These are phyloP conservation scores for Aspergillus tanneri DNA, from an alignment of 2,329 filamentous ascomycete genomes.

Conservation along the genomic window DNA sequence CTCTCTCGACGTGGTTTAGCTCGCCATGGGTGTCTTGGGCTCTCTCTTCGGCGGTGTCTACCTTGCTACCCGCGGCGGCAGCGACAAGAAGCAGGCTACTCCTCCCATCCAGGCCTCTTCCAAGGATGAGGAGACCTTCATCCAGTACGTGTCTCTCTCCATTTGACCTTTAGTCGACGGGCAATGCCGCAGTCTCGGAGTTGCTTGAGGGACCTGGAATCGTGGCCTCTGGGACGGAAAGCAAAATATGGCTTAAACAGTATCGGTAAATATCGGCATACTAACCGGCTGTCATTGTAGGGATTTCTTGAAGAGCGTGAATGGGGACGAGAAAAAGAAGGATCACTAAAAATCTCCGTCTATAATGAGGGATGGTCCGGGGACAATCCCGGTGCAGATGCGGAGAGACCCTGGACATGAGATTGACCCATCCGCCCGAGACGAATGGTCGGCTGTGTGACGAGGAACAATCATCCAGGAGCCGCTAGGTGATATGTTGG, in stretches of 20 bases:
- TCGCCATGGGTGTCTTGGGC: slow-evolving; percentile 59
- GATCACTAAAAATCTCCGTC: slow-evolving; percentile 34
- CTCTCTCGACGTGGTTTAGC: slow-evolving; percentile 42
- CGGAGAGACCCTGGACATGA: not conserved
- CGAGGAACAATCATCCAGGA: not conserved
- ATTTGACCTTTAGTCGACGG: not conserved
- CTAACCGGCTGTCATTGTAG: slow-evolving; percentile 28
- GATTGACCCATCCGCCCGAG: not conserved
- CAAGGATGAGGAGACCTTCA: slow-evolving; percentile 68
- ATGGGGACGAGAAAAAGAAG: slow-evolving; percentile 49
- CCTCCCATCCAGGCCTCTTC: slow-evolving; percentile 64
- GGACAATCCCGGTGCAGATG: slow-evolving; percentile 2
- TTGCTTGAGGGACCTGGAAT: too few species aligned
- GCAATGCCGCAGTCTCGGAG: too few species aligned
- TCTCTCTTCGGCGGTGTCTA: slow-evolving; percentile 49
- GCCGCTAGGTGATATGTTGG: slow-evolving; percentile 6
- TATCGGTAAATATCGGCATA: not conserved
- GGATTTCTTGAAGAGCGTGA: slow-evolving; percentile 52
- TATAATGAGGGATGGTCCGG: slow-evolving; percentile 10
- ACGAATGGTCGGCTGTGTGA: not conserved
- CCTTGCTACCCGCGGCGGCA: slow-evolving; percentile 46
- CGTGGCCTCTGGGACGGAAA: too few species aligned
- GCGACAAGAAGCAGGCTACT: slow-evolving; percentile 46
- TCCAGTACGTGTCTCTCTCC: slow-evolving; percentile 55
- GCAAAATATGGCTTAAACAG: not conserved